A percentile compares a stretch with the other conserved stretches of the same genome.
These are phyloP conservation scores for Ophiostoma montium DNA, from an alignment of 2,329 filamentous ascomycete species.

Conservation along the genomic window DNA sequence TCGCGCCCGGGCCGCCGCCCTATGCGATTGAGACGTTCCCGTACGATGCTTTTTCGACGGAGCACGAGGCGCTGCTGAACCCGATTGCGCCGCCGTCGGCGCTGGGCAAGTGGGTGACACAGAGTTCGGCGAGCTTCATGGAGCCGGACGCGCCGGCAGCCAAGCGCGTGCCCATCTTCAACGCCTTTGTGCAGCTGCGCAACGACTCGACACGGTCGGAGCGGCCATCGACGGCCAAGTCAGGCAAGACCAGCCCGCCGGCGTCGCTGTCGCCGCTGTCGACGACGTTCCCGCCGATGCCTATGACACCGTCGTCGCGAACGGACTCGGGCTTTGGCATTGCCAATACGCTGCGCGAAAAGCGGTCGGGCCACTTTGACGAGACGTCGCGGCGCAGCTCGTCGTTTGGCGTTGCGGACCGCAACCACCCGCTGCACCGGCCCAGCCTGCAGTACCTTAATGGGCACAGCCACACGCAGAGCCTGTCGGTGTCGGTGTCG, in stretches of 20 bases:
- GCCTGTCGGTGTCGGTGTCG: slow-evolving; percentile 45
- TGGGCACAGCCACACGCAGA: slow-evolving; percentile 37
- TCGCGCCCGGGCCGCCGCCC: slow-evolving; percentile 74
- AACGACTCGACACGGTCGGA: slow-evolving; percentile 53
- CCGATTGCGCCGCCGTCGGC: slow-evolving; percentile 55
- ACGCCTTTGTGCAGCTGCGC: slow-evolving; percentile 72
- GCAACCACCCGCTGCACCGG: slow-evolving; percentile 50
- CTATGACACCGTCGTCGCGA: slow-evolving; percentile 66
- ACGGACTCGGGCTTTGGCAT: slow-evolving; percentile 87
- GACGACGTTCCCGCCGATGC: slow-evolving; percentile 58
- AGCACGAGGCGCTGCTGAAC: slow-evolving; percentile 69
- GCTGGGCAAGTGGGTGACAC: slow-evolving; percentile 71
- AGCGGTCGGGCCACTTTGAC: slow-evolving; percentile 87
- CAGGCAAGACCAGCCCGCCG: slow-evolving; percentile 43
- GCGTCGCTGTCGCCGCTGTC: slow-evolving; percentile 64
- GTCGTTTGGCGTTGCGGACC: slow-evolving; percentile 67
- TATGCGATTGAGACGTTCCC: slow-evolving; percentile 92
- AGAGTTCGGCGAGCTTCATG: slow-evolving; percentile 81
- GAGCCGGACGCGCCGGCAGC: slow-evolving; percentile 41
- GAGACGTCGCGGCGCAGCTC: slow-evolving; percentile 73
- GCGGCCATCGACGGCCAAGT: slow-evolving; percentile 62
- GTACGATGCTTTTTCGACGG: slow-evolving; percentile 76
- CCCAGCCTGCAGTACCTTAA: slow-evolving; percentile 63
- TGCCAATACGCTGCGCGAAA: slow-evolving; percentile 76
- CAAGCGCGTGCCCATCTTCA: slow-evolving; percentile 60